Evolutionary conservation across 768 basidiomycete genomes (phyloP), one percentile per base, ranked within the genome.

Genomic region (Ramaria sp.): DNA sequence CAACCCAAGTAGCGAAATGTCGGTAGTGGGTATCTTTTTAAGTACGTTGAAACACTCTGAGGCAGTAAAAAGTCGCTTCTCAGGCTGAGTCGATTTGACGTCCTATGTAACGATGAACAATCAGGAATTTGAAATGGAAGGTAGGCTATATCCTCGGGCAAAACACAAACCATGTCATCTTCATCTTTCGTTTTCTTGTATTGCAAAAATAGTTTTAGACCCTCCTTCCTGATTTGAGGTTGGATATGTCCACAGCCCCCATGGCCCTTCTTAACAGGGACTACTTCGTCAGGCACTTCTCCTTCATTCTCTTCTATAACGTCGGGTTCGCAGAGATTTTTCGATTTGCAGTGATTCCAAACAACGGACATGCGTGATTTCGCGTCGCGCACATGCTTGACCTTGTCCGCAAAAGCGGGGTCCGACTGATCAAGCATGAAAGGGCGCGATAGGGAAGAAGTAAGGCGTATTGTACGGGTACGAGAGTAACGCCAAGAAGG

Each of bases 181-280:
- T 95, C 90, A 59, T 95, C 92, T 67, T 90, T 92, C n/a, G 82
- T 71, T 62, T 88, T 85, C 72, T 96, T 97, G 74, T 93, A 94
- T 58, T 95, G 89, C 22, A 92, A 79, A 63, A 93, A 94, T 25
- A 98, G 74, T 70, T 97, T 97, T 57, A 98, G 68, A 10, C 91
- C 96, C 66, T 99, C 96, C 71, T 94, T 97, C 58, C 96, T 73
- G 62, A 97, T 79, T 50, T 77, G 72, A 0, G 96, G 96, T 67
- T 99, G 96, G 25, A 76, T 68, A 63, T 93, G 90, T 42, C 96
- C 96, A 68, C 96, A 98, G 15, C 96, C 96, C n/a, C 92, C 94
- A 58, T 98, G 96, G 1, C 91, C 90, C 64, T 83, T 87, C 73
- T 89, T 90, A 45, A 79, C 74, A 59, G 89, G 90, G 38, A 82